Evolutionary conservation across 2,329 filamentous ascomycete genomes (phyloP), one percentile per base, ranked within the genome.

Genomic region (Chaetomium olivaceum): DNA sequence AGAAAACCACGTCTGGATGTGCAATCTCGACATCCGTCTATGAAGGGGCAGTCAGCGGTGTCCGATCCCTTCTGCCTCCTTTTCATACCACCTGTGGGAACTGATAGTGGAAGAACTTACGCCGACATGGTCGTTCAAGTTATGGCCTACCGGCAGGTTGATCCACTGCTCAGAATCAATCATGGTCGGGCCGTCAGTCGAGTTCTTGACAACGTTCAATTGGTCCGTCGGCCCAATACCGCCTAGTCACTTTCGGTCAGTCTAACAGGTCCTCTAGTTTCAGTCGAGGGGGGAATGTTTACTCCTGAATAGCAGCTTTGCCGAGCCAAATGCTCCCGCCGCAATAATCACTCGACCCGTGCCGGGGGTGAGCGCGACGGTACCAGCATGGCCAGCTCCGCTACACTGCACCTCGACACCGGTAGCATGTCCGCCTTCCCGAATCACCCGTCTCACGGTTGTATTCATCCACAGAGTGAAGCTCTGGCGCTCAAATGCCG

Each of bases 391-490:
- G 8, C 88, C 69, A 8, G 57, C 64, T 6, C 68, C 87, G 25
- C 81, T 84, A 48, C 83, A 80, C 71, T 87, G 82, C 16, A 90
- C 82, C 72, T 91, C 85, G n/a, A 91, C 82, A 66, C 89, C 89
- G 1, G 87, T 90, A 67, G 87, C 81, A 65, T 84, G 83, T 33
- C 85, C 84, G 2, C 85, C 86, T 14, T 80, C 79, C 11, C 90
- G 87, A n/a, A 91, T 77, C 23, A 91, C 82, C 33, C 89, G 84
- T 70, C 83, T 83, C n/a, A 89, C 89, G 51, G 84, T 81, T 4
- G 89, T 90, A 73, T 88, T 86, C 23, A 84, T 84, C 80, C 86
- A 86, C 48, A 92, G 78, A 50, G 86, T 82, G 77, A 92, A 92
- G 77, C 90, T 90, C 58, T 79, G 77, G 66, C 86, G 81, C 54